Evolutionary conservation across 1,284 basidiomycete genomes (phyloP), one percentile per base, ranked within the genome.

Genomic region (Cerioporus squamosus): DNA sequence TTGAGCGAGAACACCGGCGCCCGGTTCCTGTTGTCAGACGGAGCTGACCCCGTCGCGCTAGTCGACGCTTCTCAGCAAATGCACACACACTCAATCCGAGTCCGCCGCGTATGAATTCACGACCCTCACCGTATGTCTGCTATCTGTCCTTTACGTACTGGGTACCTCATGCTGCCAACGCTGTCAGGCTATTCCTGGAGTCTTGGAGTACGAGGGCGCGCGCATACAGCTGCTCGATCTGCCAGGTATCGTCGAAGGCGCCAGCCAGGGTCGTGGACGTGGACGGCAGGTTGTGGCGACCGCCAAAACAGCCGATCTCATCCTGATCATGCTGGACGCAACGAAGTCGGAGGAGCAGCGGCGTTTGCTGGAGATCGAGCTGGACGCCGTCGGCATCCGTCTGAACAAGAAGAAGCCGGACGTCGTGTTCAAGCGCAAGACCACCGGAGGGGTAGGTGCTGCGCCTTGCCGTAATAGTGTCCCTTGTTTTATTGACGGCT

Each of bases 191-290:
- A 97, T 98, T 65, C 95, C 95, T 42, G 95, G 95, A 59, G 97
- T 96, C 20, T 85, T 97, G 22, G 95, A 97, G 70, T 91, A 97
- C 70, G 88, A 96, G 72, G 95, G 95, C 26, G 94, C 95, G 14
- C 84, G 93, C 44, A 95, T 97, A 57, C 95, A 98, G 71, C 82
- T 99, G 46, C 84, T 98, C 26, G 97, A 99, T 85, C 77, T 99
- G 55, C 97, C 97, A 2, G 97, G 97, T 76, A 99, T 99, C 70
- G 95, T 98, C 22, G 96, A 98, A 75, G 97, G 96, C 44, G 96
- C 97, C 7, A 93, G 93, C 66, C 91, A 94, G 82, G 92, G 94
- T 64, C 86, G 95, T 65, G 97, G 97, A 36, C 85, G 97, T 69
- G 97, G 97, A 48, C 86, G 97, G 64, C 97, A 99, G 76, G 97